Base-by-base conservation (phyloP, 106 monocot genomes). In the Vanilla planifolia region DNA sequence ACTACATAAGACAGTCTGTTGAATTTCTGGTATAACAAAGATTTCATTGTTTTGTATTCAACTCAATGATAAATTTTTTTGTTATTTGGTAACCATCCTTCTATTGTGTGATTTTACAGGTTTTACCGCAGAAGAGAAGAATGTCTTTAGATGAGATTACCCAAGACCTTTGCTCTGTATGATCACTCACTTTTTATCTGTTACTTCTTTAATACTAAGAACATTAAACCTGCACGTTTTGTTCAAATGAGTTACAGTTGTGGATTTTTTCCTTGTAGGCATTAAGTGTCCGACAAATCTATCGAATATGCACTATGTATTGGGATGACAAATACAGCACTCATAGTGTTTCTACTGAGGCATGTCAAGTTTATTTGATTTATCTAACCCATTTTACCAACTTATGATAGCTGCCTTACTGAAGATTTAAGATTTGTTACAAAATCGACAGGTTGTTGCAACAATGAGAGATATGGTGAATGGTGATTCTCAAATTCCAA, bases 321-420 rank as follows among this genome's bases (percentile, higher is more conserved):
- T 98, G 91, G 91, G 96, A 98, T 77, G 96, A 98, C 70, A 98
- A 98, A 62, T 98, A 98, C 44, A 66, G 73, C 51, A 98, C 96
- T 28, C 84, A 82, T 29, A 87, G 96, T 64, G 91, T 98, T 17
- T 98, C 96, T 43, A 80, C 73, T 66, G 96, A 98, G 84, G 96
- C 73, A 76, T 73, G 76, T 55, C 33, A 15, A 21, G 50, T 60
- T 22, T 48, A n/a, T 8, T 0, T 28, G 15, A 27, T 7, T 41
- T 14, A 26, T 30, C 11, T 33, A 9, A 60, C 27, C n/a, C 6
- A 16, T 26, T 60, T 5, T 24, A 30, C 3, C 29, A 21, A n/a
- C n/a, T n/a, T 30, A 19, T 63, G 39, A 61, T 4, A 14, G 45
- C 6, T 0, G 43, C 15, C 39, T 22, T 11, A 46, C 36, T 51